Conservation (phyloP, 306 rosid genomes). For the Astragalus membranaceus region DNA sequence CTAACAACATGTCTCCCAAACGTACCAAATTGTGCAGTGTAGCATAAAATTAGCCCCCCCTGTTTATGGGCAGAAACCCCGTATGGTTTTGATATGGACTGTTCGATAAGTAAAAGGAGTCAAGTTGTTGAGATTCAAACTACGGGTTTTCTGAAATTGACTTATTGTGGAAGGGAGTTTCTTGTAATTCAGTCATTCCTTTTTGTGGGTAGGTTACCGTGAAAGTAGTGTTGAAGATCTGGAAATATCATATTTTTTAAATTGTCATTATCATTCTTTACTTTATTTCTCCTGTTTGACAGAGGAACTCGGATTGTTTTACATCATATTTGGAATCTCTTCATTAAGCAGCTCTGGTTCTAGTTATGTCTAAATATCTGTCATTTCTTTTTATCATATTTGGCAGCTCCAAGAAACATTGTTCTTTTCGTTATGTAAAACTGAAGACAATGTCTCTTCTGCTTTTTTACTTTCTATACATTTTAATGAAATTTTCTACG, state of each 20-base stretch:
- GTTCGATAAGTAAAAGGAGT: not conserved
- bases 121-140: not conserved
- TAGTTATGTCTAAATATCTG: not conserved
- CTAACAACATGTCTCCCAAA: not conserved
- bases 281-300: no score
- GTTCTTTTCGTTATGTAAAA: not conserved
- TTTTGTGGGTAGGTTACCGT: not conserved
- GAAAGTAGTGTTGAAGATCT: not conserved
- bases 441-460: slow-evolving; percentile 2
- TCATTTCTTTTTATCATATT: not conserved
- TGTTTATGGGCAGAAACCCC: not conserved
- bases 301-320: not conserved
- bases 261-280: not conserved
- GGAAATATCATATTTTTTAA: not conserved
- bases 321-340: not conserved
- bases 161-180: not conserved
- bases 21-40: not conserved
- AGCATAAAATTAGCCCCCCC: not conserved
- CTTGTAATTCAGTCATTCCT: slow-evolving; percentile 2
- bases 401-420: slow-evolving; percentile 1
- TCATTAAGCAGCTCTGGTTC: not conserved
- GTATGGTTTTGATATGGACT: not conserved
- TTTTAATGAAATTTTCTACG: not conserved
- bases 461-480: not conserved
- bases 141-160: not conserved